These are phyloP conservation scores for Volvariella volvacea DNA, from an alignment of 1,284 basidiomycete genomes.

Conservation along the genomic window DNA sequence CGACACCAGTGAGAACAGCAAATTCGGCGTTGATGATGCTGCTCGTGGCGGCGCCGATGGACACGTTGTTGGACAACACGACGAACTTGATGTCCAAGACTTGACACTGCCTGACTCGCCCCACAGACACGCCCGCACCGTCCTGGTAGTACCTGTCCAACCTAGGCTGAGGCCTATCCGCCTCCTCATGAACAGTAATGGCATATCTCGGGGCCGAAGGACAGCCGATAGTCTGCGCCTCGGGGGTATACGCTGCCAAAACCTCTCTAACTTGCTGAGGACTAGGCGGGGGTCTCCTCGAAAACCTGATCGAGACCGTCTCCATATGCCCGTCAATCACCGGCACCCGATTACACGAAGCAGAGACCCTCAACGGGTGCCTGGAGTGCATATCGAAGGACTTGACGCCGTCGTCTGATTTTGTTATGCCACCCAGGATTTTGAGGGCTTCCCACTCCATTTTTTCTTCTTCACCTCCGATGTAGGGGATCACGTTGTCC, in stretches of 20 bases:
- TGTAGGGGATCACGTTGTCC: slow-evolving; percentile 96
- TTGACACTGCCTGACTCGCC: slow-evolving; percentile 83
- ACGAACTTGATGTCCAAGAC: slow-evolving; percentile 97
- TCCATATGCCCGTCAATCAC: slow-evolving; percentile 92
- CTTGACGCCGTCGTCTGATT: slow-evolving; percentile 45
- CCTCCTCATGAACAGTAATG: slow-evolving; percentile 90
- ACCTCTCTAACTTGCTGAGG: slow-evolving; percentile 86
- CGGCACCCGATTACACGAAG: slow-evolving; percentile 88
- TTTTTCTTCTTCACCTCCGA: slow-evolving; percentile 96
- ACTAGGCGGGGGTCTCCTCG: slow-evolving; percentile 74
- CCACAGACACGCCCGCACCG: slow-evolving; percentile 91
- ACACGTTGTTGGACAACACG: slow-evolving; percentile 91
- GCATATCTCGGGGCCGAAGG: slow-evolving; percentile 85
- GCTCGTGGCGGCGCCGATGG: slow-evolving; percentile 94
- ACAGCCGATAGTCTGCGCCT: slow-evolving; percentile 74
- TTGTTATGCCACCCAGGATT: slow-evolving; percentile 81
- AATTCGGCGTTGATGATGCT: slow-evolving; percentile 98
- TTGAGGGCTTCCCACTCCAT: slow-evolving; percentile 99
- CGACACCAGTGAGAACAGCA: slow-evolving; percentile 78
- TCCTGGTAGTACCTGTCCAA: slow-evolving; percentile 89
- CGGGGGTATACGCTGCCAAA: slow-evolving; percentile 69
- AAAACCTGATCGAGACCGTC: slow-evolving; percentile 85
- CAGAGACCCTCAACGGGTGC: slow-evolving; percentile 83
- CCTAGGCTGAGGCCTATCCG: slow-evolving; percentile 91
- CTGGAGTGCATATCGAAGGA: slow-evolving; percentile 81